Evolutionary conservation across 345 rosid species (phyloP).

Genomic region (Eucalyptus pauciflora): DNA sequence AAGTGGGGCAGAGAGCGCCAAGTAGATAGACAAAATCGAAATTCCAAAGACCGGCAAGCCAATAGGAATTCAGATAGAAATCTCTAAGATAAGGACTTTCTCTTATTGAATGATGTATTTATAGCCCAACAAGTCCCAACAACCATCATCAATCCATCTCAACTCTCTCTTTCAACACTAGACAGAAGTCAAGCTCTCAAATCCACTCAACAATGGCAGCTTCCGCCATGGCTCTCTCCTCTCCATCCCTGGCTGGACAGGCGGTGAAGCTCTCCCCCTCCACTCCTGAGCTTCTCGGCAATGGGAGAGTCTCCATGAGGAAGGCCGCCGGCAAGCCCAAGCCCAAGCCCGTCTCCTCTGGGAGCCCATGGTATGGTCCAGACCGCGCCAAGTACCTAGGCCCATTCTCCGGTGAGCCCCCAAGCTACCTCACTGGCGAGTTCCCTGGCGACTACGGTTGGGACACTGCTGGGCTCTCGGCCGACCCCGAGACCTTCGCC

Average conservation of each 20-base stretch:
- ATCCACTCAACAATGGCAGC: slow-evolving; percentile 22
- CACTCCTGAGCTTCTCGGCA: slow-evolving; percentile 13
- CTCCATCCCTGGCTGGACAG: slow-evolving; percentile 37
- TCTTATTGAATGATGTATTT: not conserved
- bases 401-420: slow-evolving; percentile 7
- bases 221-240: slow-evolving; percentile 46
- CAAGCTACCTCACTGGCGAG: slow-evolving; percentile 2
- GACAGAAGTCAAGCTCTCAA: not conserved
- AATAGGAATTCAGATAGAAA: slow-evolving; percentile 11
- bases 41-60: not conserved
- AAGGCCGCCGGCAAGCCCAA: slow-evolving; percentile 7
- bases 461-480: slow-evolving; percentile 3
- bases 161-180: not conserved
- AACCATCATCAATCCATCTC: not conserved
- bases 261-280: slow-evolving; percentile 33
- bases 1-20: slow-evolving; percentile 8
- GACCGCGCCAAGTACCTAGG: slow-evolving; percentile 9
- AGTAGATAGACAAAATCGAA: not conserved
- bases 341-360: slow-evolving; percentile 7
- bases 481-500: slow-evolving; percentile 9
- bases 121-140: not conserved
- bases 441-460: slow-evolving; percentile 14
- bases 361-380: slow-evolving; percentile 11
- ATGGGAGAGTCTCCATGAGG: slow-evolving; percentile 39
- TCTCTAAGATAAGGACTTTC: slow-evolving; percentile 18